Percentiles rank a stretch among this genome's conserved stretches.
Conservation (phyloP, 805 yeast genomes). For the Debaryomyces tyrocola region DNA sequence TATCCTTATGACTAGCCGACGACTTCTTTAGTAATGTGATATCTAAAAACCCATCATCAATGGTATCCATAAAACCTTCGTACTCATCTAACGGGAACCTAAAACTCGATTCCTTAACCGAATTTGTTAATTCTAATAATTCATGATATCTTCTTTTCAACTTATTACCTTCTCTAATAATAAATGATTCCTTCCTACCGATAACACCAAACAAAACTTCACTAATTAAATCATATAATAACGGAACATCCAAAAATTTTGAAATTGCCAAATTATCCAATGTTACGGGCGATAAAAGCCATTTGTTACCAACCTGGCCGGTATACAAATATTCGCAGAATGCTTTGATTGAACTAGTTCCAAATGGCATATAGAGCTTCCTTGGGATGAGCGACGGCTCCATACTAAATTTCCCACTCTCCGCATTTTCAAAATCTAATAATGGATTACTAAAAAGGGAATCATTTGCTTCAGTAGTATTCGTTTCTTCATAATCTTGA, state of each 20-base stretch:
- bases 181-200: slow-evolving; percentile 62
- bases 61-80: slow-evolving; percentile 54
- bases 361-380: slow-evolving; percentile 65
- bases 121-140: slow-evolving; percentile 22
- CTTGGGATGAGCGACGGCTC: slow-evolving; percentile 71
- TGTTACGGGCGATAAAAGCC: slow-evolving; percentile 70
- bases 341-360: slow-evolving; percentile 60
- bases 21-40: slow-evolving; percentile 51
- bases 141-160: slow-evolving; percentile 29
- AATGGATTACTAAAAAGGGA: slow-evolving; percentile 9
- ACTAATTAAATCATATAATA: slow-evolving; percentile 65
- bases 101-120: slow-evolving; percentile 21
- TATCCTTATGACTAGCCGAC: slow-evolving; percentile 25
- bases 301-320: slow-evolving; percentile 75
- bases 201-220: slow-evolving; percentile 71
- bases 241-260: slow-evolving; percentile 66
- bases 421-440: slow-evolving; percentile 33
- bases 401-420: slow-evolving; percentile 34
- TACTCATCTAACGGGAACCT: slow-evolving; percentile 49
- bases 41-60: slow-evolving; percentile 68
- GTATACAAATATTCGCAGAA: slow-evolving; percentile 73
- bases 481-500: not conserved
- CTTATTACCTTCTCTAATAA: slow-evolving; percentile 40
- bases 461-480: not conserved
- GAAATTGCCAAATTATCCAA: slow-evolving; percentile 63